Conservation (phyloP, 257 asterid species). For the Gynochthodes officinalis region DNA sequence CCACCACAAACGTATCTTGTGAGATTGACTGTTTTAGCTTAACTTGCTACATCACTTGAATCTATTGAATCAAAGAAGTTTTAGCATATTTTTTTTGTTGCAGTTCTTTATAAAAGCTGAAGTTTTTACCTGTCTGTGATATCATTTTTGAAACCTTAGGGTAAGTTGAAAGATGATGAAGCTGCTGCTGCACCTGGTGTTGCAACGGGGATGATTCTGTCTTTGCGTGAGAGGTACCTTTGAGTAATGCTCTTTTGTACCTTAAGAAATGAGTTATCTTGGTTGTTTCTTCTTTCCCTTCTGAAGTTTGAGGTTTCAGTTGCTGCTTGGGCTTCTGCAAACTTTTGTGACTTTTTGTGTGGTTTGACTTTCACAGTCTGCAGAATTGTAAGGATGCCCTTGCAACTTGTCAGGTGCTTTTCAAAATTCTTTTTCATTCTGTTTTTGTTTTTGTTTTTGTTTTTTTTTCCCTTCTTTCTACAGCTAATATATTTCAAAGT, state of each 20-base stretch:
- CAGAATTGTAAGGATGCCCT: conserved; percentile 77
- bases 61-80: neutral
- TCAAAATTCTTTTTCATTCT: neutral
- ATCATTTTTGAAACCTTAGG: conserved; percentile 29
- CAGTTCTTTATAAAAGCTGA: neutral
- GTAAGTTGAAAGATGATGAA: conserved; percentile 65
- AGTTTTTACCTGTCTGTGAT: neutral
- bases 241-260: neutral
- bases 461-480: neutral
- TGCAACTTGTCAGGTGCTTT: conserved; percentile 67
- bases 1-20: neutral
- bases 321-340: neutral
- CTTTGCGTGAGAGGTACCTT: conserved; percentile 83
- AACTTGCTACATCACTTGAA: neutral
- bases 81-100: neutral
- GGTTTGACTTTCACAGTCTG: conserved; percentile 54
- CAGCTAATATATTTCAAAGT: neutral
- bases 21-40: neutral
- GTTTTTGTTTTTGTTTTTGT: neutral
- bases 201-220: conserved; percentile 85
- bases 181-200: conserved; percentile 76
- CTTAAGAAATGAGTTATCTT: neutral
- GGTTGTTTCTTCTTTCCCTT: neutral
- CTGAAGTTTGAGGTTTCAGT: neutral
- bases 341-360: conserved; percentile 8